These are phyloP conservation scores for Neofusicoccum sp. DNA, from an alignment of 2,329 filamentous ascomycete species.

Conservation along the genomic window DNA sequence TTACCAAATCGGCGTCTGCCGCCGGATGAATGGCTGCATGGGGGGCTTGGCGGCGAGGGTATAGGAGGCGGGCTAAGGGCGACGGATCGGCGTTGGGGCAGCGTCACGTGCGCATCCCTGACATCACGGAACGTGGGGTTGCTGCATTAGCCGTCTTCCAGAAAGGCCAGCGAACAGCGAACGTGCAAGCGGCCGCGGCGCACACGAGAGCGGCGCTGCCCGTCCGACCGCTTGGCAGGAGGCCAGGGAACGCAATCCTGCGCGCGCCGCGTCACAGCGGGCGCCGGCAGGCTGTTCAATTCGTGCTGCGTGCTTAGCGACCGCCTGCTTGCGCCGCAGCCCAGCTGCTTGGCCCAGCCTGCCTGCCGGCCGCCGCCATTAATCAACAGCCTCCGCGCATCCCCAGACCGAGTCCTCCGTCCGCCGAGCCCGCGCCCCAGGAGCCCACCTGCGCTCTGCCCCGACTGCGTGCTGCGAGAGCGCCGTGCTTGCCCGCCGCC, in stretches of 20 bases:
- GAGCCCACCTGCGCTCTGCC: neutral
- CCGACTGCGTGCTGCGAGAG: neutral
- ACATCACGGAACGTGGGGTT: conserved; percentile 20
- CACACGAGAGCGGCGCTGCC: conserved; percentile 1
- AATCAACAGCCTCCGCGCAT: neutral
- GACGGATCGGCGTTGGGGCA: conserved; percentile 1
- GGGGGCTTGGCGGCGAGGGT: neutral
- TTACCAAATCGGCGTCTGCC: neutral
- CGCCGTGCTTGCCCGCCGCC: conserved; percentile 11
- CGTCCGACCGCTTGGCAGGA: conserved; percentile 11
- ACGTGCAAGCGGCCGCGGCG: neutral
- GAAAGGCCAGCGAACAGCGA: neutral
- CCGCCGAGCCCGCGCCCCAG: neutral
- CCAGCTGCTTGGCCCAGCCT: neutral
- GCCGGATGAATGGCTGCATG: neutral
- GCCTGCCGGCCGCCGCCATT: neutral
- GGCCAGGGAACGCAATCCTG: conserved; percentile 10
- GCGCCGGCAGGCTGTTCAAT: neutral
- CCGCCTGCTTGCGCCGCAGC: conserved; percentile 14
- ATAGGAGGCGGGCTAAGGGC: neutral
- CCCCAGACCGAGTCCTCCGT: neutral
- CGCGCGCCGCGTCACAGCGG: neutral
- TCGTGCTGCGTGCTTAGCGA: conserved; percentile 16
- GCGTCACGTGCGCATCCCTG: neutral
- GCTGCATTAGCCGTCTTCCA: conserved; percentile 15